Conservation (phyloP, 768 basidiomycete species). For the Calocera viscosa region DNA sequence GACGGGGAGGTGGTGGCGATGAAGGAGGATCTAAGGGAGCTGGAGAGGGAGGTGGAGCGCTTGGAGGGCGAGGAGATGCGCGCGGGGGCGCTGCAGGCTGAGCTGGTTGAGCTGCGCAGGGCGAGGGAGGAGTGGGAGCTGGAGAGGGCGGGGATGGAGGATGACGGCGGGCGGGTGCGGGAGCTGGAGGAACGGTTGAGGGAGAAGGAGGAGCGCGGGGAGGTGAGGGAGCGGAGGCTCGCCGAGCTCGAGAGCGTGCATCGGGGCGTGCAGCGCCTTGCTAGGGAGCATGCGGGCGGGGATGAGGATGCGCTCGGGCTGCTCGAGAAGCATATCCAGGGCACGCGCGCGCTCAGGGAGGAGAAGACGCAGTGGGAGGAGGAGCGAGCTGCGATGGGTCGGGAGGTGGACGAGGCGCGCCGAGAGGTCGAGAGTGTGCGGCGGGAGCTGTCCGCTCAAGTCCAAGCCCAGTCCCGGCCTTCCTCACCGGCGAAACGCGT, state of each 20-base stretch:
- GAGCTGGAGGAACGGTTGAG: background rate
- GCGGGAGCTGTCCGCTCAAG: slow-evolving; percentile 9
- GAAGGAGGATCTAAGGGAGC: slow-evolving; percentile 36
- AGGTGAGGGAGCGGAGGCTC: background rate
- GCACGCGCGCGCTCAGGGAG: background rate
- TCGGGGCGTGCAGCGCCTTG: background rate
- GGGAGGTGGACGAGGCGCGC: slow-evolving; percentile 44
- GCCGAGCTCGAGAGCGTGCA: background rate
- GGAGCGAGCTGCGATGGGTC: slow-evolving; percentile 22
- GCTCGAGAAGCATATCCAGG: background rate
- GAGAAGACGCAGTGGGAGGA: slow-evolving; percentile 12
- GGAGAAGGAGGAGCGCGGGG: slow-evolving; percentile 3
- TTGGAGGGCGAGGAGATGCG: slow-evolving; percentile 39
- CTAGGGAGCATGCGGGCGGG: background rate
- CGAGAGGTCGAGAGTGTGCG: slow-evolving; percentile 35
- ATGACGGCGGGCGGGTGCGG: slow-evolving; percentile 25
- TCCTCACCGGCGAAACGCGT: background rate
- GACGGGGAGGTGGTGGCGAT: slow-evolving; percentile 38
- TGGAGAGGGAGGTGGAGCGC: slow-evolving; percentile 35
- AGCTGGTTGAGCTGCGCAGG: slow-evolving; percentile 33
- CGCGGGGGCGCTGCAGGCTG: slow-evolving; percentile 34
- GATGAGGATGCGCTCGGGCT: background rate
- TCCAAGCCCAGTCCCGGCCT: slow-evolving; percentile 11
- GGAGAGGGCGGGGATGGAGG: slow-evolving; percentile 11
- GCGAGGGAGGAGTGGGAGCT: slow-evolving; percentile 40